Base-by-base conservation (phyloP, 202 grass and related monocot genomes). In the Hordeum pubiflorum region DNA sequence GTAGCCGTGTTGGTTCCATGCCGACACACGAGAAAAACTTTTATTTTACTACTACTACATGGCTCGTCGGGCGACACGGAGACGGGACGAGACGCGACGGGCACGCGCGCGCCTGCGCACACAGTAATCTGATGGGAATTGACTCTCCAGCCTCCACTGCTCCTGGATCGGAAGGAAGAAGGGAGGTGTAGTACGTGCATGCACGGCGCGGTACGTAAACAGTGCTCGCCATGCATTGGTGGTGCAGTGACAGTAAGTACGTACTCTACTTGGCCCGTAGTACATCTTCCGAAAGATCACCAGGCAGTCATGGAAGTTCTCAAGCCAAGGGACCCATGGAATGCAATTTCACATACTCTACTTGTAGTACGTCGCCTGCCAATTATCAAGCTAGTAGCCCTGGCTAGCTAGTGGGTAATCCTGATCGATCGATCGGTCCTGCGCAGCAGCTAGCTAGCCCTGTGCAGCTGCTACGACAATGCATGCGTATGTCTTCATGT, bases 1-100 rank as follows among this genome's bases (percentile, higher is more conserved):
- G n/a, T 20, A 46, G 67, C 58, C 60, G 5, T 71, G 77, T 44
- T 84, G 70, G 76, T 3, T 78, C 65, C 58, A 74, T 40, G 13
- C 78, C 78, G 86, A 84, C 76, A 81, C 81, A 37, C 9, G 44
- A 33, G 6, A 52, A 33, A 46, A 15, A 10, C 2, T 32, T 32
- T 3, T 1, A 60, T 58, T 48, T 18, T 2, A 26, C 46, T 50
- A 41, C 15, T 15, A 46, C 5, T 15, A 15, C 64, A 10, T 26
- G 22, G 33, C 18, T 78, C 31, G 36, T 14, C 10, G 4, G 71
- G 31, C 63, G 72, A 72, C 77, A 77, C 82, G 72, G 29, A 21
- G 66, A 37, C 17, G 31, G 23, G 66, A 38, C 27, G 48, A 13
- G 61, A 66, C 43, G 39, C 69, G 68, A 67, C 67, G 4, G 22